phyloP scores from a whole-genome alignment of 805 yeast species.

The Saccharomycopsis lassenensis region DNA sequence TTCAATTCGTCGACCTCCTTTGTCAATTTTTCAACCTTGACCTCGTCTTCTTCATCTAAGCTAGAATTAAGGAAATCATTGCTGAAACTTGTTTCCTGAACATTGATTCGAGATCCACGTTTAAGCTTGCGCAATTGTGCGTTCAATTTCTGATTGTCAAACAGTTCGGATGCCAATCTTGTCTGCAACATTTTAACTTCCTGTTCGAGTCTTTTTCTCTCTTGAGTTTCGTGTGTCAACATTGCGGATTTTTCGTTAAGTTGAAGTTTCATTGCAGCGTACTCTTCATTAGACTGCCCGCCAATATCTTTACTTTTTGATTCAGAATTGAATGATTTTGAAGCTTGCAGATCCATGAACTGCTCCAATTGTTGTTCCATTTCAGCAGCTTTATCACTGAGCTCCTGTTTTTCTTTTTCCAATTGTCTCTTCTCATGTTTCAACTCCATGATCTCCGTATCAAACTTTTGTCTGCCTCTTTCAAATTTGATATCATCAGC shows the following conservation, averaged over 20 bases:
- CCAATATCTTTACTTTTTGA: not conserved
- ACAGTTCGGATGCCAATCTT: conserved; percentile 53
- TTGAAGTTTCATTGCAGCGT: conserved; percentile 37
- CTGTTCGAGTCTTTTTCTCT: conserved; percentile 36
- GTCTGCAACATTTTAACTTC: conserved; percentile 52
- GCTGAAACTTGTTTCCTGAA: conserved; percentile 19
- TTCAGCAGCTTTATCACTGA: too few relatives aligned
- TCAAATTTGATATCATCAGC: conserved; percentile 33
- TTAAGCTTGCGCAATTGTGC: conserved; percentile 32
- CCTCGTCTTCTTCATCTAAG: conserved; percentile 3
- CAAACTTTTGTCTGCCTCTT: conserved; percentile 35
- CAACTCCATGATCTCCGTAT: conserved; percentile 29
- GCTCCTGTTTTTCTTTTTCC: conserved; percentile 21
- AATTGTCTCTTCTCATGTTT: conserved; percentile 22
- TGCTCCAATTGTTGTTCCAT: not conserved
- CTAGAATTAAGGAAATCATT: conserved; percentile 15
- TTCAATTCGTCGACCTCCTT: conserved; percentile 40
- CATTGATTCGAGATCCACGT: conserved; percentile 22
- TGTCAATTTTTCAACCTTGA: conserved; percentile 21
- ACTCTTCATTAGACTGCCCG: conserved; percentile 27
- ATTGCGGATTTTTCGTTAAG: conserved; percentile 41
- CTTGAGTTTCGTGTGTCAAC: conserved; percentile 35
- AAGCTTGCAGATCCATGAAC: conserved; percentile 1
- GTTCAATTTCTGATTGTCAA: conserved; percentile 40
- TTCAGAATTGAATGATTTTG: too few relatives aligned